phyloP scores from a whole-genome alignment of 345 rosid species.

The Ceriops zippeliana region DNA sequence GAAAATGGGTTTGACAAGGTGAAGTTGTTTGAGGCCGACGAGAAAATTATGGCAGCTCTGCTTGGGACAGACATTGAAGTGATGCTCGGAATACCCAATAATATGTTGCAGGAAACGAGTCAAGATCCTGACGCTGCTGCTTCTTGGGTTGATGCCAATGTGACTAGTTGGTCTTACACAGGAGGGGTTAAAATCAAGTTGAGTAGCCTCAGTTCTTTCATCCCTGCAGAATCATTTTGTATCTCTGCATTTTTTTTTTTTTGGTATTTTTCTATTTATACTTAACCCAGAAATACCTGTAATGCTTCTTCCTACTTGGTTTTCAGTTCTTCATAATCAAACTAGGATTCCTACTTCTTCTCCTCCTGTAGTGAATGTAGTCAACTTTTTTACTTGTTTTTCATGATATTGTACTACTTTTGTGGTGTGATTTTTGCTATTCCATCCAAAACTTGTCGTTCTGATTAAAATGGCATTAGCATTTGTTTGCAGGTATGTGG shows the following conservation, averaged over 20 bases:
- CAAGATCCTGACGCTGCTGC: slow-evolving; percentile 12
- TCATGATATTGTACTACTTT: no score
- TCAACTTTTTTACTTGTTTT: background rate
- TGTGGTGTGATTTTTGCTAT: no score
- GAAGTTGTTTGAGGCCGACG: slow-evolving; percentile 44
- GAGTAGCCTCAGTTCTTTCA: background rate
- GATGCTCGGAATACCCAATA: slow-evolving; percentile 39
- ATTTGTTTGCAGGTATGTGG: slow-evolving; percentile 21
- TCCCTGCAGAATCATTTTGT: background rate
- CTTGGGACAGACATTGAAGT: slow-evolving; percentile 44
- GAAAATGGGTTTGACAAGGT: slow-evolving; percentile 39
- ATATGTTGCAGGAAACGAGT: slow-evolving; percentile 21
- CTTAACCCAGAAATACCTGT: background rate
- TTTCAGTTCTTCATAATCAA: background rate
- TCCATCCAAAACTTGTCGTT: background rate
- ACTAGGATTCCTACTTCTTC: background rate
- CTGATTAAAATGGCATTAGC: background rate
- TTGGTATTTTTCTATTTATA: background rate
- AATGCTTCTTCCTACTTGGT: background rate
- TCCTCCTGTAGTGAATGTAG: no score
- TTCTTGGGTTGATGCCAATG: slow-evolving; percentile 26
- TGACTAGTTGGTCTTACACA: slow-evolving; percentile 18
- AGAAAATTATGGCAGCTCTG: slow-evolving; percentile 27
- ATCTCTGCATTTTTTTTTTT: background rate
- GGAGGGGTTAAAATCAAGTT: slow-evolving; percentile 32